phyloP scores from a whole-genome alignment of 2,329 filamentous ascomycete species.

The Penicillium sp. region DNA sequence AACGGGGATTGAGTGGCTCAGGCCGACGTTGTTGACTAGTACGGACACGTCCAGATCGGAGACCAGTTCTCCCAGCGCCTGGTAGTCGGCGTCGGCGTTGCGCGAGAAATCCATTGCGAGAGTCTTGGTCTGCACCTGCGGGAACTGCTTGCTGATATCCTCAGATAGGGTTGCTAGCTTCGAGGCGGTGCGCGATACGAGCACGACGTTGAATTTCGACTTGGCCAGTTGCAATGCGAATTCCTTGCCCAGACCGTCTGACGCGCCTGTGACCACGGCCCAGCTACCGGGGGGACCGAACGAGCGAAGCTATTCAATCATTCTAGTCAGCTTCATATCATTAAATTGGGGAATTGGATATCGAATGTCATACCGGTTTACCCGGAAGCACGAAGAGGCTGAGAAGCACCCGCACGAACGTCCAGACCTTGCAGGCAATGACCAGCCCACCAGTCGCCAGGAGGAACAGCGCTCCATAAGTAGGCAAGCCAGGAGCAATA shows the following conservation, averaged over 20 bases:
- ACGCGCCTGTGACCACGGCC: conserved; percentile 92
- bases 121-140: conserved; percentile 68
- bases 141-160: conserved; percentile 69
- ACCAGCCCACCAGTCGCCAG: conserved; percentile 57
- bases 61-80: conserved; percentile 65
- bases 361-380: conserved; percentile 42
- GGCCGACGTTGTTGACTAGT: conserved; percentile 94
- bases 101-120: conserved; percentile 89
- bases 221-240: conserved; percentile 85
- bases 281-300: conserved; percentile 91
- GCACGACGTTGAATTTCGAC: conserved; percentile 91
- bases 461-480: conserved; percentile 36
- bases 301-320: conserved; percentile 66
- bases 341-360: neutral
- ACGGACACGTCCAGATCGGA: conserved; percentile 76
- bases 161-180: conserved; percentile 77
- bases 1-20: conserved; percentile 89
- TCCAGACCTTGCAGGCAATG: conserved; percentile 56
- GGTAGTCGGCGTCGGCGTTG: conserved; percentile 78
- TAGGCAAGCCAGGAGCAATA: conserved; percentile 37
- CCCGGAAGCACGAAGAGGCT: conserved; percentile 66
- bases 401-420: conserved; percentile 60
- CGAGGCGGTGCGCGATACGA: conserved; percentile 90
- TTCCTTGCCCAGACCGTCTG: conserved; percentile 95
- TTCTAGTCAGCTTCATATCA: conserved; percentile 14